A percentile compares a stretch with the other conserved stretches of the same genome.
phyloP scores from a whole-genome alignment of 2,329 filamentous ascomycete species.

The Lecanicillium sp. region DNA sequence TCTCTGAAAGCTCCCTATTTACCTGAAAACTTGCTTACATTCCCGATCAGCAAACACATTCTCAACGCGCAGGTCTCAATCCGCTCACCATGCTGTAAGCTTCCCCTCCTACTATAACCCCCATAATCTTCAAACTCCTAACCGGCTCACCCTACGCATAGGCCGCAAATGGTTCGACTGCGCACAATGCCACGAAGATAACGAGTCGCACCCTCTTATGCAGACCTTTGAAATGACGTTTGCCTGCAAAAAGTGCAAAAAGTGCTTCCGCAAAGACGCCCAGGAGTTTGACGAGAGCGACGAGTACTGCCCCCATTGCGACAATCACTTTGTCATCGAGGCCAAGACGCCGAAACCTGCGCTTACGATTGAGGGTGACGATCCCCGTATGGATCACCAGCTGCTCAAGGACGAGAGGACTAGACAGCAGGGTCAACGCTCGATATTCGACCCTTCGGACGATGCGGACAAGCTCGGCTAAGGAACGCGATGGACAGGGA shows the following conservation, averaged over 20 bases:
- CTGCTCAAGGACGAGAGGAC: conserved; percentile 91
- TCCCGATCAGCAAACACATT: conserved; percentile 72
- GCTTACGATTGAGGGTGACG: conserved; percentile 83
- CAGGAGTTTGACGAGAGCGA: conserved; percentile 91
- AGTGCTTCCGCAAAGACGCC: conserved; percentile 93
- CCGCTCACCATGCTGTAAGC: conserved; percentile 87
- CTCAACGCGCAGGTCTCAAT: conserved; percentile 97
- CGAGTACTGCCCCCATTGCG: conserved; percentile 98
- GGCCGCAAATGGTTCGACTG: conserved; percentile 99
- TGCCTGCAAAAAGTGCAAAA: conserved; percentile 98
- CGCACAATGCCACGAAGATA: conserved; percentile 83
- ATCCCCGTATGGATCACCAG: conserved; percentile 73
- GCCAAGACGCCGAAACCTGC: conserved; percentile 76
- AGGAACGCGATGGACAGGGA: no score
- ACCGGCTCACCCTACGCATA: conserved; percentile 22
- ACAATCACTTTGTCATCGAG: conserved; percentile 95
- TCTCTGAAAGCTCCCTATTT: neutral
- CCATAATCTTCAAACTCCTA: conserved; percentile 5
- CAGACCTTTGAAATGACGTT: conserved; percentile 86
- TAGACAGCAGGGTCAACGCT: conserved; percentile 46
- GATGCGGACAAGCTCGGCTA: conserved; percentile 70
- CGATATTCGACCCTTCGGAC: conserved; percentile 69
- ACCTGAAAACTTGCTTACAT: no score
- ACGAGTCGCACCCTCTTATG: conserved; percentile 65
- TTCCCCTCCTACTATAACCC: conserved; percentile 1